phyloP scores from a whole-genome alignment of 805 yeast species.

The Candida methanosorbosa region DNA sequence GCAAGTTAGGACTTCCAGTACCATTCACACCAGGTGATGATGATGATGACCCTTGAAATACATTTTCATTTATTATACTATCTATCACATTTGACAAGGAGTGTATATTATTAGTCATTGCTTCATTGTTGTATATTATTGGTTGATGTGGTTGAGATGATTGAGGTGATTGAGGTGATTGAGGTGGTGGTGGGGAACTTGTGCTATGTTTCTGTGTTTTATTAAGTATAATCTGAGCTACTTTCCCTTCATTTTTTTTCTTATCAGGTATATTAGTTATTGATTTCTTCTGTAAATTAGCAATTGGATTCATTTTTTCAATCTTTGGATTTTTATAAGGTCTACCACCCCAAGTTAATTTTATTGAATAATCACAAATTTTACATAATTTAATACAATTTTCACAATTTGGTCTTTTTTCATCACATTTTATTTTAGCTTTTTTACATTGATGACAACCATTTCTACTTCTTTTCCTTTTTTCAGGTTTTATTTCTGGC shows the following conservation, averaged over 20 bases:
- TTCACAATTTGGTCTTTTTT: constrained; percentile 51
- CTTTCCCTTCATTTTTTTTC: no score
- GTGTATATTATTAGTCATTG: not conserved
- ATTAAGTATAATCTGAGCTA: no score
- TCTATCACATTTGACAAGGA: constrained; percentile 1
- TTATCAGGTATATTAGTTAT: no score
- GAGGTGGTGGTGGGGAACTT: not conserved
- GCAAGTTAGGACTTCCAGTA: no score
- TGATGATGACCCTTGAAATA: no score
- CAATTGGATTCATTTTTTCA: constrained; percentile 22
- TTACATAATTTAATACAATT: constrained; percentile 40
- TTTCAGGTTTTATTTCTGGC: constrained; percentile 3
- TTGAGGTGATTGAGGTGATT: no score
- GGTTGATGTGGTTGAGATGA: no score
- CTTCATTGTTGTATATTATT: no score
- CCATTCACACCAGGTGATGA: no score
- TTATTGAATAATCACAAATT: constrained; percentile 55
- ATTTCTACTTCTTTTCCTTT: constrained; percentile 31
- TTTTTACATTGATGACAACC: constrained; percentile 60
- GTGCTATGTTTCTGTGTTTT: not conserved
- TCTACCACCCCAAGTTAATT: constrained; percentile 69
- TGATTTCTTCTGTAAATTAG: constrained; percentile 14
- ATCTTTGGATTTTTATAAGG: constrained; percentile 41
- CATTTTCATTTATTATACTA: constrained; percentile 1
- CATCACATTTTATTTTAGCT: constrained; percentile 63